phyloP scores from a whole-genome alignment of 2,329 filamentous ascomycete species.

The Colletotrichum tabaci region DNA sequence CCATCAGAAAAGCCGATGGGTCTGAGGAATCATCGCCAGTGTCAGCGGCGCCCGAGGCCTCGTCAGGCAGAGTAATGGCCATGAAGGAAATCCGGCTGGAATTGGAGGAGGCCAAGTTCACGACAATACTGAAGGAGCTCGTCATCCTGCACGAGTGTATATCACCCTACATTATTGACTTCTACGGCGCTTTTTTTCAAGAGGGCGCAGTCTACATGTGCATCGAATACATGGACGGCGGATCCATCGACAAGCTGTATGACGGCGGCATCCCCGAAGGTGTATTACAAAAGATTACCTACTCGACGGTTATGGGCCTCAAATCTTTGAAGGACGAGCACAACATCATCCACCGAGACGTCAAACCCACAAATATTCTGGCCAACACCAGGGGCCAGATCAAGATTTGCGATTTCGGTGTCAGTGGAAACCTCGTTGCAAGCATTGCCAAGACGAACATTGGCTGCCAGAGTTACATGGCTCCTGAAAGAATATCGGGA shows the following conservation, averaged over 20 bases:
- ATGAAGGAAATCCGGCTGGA: conserved; percentile 99
- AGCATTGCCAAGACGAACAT: conserved; percentile 99
- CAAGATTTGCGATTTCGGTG: conserved; percentile 99
- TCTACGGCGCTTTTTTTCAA: conserved; percentile 99
- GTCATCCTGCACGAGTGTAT: conserved; percentile 96
- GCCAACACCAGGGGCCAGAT: conserved; percentile 91
- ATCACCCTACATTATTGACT: conserved; percentile 97
- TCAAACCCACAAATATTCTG: conserved; percentile 99
- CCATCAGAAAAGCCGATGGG: conserved; percentile 49
- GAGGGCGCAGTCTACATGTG: conserved; percentile 99
- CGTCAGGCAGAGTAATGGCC: conserved; percentile 89
- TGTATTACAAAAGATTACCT: conserved; percentile 90
- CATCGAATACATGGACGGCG: conserved; percentile 99
- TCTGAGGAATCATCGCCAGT: conserved; percentile 48
- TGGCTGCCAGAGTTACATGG: conserved; percentile 99
- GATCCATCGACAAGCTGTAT: conserved; percentile 97
- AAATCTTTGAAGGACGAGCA: conserved; percentile 97
- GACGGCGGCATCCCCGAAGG: conserved; percentile 90
- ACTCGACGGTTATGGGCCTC: conserved; percentile 90
- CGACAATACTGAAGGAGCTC: conserved; percentile 96
- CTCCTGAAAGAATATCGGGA: conserved; percentile 93
- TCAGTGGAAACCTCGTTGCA: conserved; percentile 95
- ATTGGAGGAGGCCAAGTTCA: conserved; percentile 96
- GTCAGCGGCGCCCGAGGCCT: conserved; percentile 53
- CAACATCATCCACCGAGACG: conserved; percentile 98